A percentile compares a stretch with the other conserved stretches of the same genome.
phyloP scores from a whole-genome alignment of 2,329 filamentous ascomycete species.

The Ceratocystis cubensis region DNA sequence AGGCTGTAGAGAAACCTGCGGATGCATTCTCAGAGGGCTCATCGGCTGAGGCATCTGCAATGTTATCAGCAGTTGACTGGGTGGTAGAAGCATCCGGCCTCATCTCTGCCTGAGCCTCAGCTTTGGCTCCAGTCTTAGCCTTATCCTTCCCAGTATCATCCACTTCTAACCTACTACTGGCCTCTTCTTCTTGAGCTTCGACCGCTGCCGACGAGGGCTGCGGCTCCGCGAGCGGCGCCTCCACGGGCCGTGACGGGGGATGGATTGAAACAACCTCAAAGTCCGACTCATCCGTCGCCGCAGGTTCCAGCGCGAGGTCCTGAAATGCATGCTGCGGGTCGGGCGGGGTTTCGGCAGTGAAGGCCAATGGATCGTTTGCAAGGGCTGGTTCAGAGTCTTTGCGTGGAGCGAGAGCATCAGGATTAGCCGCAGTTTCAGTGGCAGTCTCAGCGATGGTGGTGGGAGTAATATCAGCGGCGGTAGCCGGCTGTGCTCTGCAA shows the following conservation, averaged over 20 bases:
- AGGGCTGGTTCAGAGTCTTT: neutral
- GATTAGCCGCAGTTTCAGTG: neutral
- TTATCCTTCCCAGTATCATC: neutral
- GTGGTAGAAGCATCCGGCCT: neutral
- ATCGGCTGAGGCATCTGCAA: neutral
- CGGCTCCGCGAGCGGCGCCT: neutral
- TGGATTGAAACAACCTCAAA: conserved; percentile 16
- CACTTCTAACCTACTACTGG: neutral
- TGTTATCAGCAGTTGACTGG: neutral
- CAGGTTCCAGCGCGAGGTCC: conserved; percentile 19
- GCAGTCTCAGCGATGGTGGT: too few relatives aligned
- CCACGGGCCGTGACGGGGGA: neutral
- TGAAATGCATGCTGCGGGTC: conserved; percentile 10
- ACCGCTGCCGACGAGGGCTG: neutral
- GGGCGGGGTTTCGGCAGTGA: conserved; percentile 12
- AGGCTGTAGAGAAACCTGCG: neutral
- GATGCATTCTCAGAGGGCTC: neutral
- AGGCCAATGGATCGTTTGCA: neutral
- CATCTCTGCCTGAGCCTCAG: neutral
- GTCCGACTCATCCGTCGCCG: conserved; percentile 19
- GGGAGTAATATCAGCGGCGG: neutral
- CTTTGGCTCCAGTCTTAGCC: neutral
- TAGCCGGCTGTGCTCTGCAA: neutral
- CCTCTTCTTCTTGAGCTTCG: conserved; percentile 2
- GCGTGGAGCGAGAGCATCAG: neutral